phyloP scores from a whole-genome alignment of 1,284 basidiomycete genomes.

The Leccinum cinnamomeum region DNA sequence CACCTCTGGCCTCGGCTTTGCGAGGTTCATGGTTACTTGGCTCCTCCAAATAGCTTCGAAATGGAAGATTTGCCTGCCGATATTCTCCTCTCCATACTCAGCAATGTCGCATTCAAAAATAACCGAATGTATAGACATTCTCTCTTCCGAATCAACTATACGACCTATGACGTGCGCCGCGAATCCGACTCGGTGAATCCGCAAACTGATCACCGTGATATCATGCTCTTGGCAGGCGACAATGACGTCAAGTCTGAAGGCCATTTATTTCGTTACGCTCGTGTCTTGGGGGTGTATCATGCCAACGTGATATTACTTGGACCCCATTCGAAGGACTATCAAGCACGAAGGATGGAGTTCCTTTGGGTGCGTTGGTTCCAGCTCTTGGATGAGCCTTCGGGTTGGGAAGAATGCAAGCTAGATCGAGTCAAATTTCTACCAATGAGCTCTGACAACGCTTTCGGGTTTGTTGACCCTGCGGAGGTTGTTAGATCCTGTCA shows the following conservation, averaged over 20 bases:
- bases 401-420: not conserved
- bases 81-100: not conserved
- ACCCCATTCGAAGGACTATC: not conserved
- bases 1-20: not conserved
- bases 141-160: not conserved
- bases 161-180: not conserved
- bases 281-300: not conserved
- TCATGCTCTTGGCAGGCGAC: not conserved
- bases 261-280: not conserved
- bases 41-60: not conserved
- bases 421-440: not conserved
- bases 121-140: not conserved
- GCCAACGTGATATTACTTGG: not conserved
- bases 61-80: not conserved
- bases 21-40: not conserved
- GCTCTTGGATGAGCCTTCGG: not conserved
- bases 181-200: not conserved
- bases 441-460: not conserved
- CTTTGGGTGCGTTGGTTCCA: not conserved
- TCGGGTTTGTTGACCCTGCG: not conserved
- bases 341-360: not conserved
- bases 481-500: not conserved
- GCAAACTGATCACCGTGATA: not conserved
- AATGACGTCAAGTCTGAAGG: not conserved
- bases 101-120: not conserved